A percentile compares a stretch with the other conserved stretches of the same genome.
Conservation (phyloP, 768 basidiomycete genomes). For the Roridomyces roridus region DNA sequence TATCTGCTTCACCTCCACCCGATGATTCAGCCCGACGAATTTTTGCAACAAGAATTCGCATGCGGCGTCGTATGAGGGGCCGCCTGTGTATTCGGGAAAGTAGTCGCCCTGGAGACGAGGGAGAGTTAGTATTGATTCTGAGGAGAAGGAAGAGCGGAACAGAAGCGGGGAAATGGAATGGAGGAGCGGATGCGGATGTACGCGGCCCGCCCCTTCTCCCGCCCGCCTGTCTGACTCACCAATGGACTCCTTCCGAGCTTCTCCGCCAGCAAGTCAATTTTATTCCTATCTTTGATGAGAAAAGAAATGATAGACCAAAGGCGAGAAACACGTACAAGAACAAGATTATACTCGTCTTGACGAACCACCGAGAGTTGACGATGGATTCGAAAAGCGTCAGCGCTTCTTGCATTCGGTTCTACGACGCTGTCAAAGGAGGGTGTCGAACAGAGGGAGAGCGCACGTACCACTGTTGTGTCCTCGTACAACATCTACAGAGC, state of each 20-base stretch:
- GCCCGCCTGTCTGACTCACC: too few relatives aligned
- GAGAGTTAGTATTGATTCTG: too few relatives aligned
- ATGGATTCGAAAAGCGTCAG: slow-evolving; percentile 96
- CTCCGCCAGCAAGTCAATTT: slow-evolving; percentile 5
- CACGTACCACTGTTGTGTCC: too few relatives aligned
- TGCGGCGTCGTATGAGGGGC: slow-evolving; percentile 87
- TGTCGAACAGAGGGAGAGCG: too few relatives aligned
- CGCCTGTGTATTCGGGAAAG: slow-evolving; percentile 91
- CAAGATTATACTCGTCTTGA: slow-evolving; percentile 80
- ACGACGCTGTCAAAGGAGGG: neutral
- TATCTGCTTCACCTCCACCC: slow-evolving; percentile 86
- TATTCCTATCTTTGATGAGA: too few relatives aligned
- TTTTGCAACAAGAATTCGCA: slow-evolving; percentile 77
- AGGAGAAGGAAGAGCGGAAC: too few relatives aligned
- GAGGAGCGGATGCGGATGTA: neutral
- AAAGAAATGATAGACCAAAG: too few relatives aligned
- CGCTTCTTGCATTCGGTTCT: slow-evolving; percentile 99
- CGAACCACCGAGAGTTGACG: slow-evolving; percentile 96
- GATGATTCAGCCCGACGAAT: slow-evolving; percentile 76
- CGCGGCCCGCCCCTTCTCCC: too few relatives aligned
- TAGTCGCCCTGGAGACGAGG: slow-evolving; percentile 76
- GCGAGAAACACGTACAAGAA: too few relatives aligned
- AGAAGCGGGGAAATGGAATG: slow-evolving; percentile 21
- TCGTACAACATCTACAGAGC: too few relatives aligned
- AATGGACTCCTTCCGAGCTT: slow-evolving; percentile 3